These are phyloP conservation scores for Chamaecrista fasciculata DNA, from an alignment of 306 rosid genomes.

Conservation along the genomic window DNA sequence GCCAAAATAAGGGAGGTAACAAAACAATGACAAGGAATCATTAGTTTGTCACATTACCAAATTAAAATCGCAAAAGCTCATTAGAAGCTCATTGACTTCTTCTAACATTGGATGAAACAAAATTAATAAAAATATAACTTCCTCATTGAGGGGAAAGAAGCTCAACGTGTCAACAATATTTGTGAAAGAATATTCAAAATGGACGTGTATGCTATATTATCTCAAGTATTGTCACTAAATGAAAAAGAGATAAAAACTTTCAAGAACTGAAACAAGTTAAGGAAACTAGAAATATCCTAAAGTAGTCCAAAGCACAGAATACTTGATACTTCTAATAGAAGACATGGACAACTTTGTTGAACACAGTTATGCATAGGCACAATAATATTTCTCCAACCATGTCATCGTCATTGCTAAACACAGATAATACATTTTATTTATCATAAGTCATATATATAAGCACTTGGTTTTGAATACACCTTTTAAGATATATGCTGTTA, in stretches of 20 bases:
- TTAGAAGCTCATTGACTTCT: not conserved
- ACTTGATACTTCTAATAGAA: no score
- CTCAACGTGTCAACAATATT: not conserved
- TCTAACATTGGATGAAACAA: not conserved
- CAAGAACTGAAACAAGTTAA: slow-evolving; percentile 4
- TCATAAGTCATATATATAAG: slow-evolving; percentile 1
- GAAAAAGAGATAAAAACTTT: not conserved
- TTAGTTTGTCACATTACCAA: no score
- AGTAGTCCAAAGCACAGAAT: no score
- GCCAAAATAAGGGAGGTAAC: not conserved
- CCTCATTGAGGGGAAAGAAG: not conserved
- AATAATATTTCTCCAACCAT: not conserved
- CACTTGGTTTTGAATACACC: not conserved
- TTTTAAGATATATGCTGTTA: slow-evolving; percentile 13
- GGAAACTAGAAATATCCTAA: slow-evolving; percentile 8
- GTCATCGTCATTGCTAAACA: slow-evolving; percentile 4
- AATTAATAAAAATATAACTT: slow-evolving; percentile 7
- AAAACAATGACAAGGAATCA: not conserved
- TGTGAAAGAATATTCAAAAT: not conserved
- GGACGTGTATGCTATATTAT: slow-evolving; percentile 8
- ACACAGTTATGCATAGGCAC: not conserved
- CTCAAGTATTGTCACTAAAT: not conserved
- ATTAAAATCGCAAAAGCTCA: slow-evolving; percentile 8
- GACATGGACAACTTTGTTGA: not conserved
- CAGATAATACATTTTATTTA: slow-evolving; percentile 1